Evolutionary conservation across 176 grass and related monocot genomes (phyloP).

Genomic region (Cenchrus americanus): DNA sequence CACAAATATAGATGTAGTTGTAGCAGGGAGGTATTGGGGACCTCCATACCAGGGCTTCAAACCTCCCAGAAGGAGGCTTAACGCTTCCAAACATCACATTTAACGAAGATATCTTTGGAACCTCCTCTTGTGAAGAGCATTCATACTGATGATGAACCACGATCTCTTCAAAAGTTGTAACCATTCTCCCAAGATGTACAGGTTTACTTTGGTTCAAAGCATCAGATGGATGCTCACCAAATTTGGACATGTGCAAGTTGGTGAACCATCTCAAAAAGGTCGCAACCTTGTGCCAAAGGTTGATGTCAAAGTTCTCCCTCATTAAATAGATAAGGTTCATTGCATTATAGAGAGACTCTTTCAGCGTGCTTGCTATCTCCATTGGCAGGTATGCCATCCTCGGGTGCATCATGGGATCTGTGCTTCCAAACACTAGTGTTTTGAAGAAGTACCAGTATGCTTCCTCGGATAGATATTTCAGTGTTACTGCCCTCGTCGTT

Average conservation of each 20-base stretch:
- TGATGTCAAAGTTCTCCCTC: conserved; percentile 2
- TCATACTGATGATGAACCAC: background rate
- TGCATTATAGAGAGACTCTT: too few relatives aligned
- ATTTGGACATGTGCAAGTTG: background rate
- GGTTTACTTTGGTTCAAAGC: background rate
- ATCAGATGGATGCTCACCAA: background rate
- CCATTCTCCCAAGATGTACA: conserved; percentile 1
- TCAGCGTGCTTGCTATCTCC: background rate
- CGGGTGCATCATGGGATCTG: background rate
- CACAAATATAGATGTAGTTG: background rate
- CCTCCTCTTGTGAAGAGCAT: background rate
- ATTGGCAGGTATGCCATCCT: background rate
- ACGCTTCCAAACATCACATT: background rate
- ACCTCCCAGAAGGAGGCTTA: background rate
- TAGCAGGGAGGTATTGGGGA: conserved; percentile 16
- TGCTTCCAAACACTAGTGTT: background rate
- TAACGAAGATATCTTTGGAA: background rate
- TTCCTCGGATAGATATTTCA: background rate
- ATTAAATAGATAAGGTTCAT: too few relatives aligned
- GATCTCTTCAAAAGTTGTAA: background rate
- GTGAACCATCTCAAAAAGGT: background rate
- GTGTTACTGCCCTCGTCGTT: background rate
- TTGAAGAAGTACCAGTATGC: conserved; percentile 34
- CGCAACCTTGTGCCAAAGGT: background rate
- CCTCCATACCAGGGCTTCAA: background rate